Conservation (phyloP, 2,329 filamentous ascomycete species). For the Neofusicoccum laricinum region DNA sequence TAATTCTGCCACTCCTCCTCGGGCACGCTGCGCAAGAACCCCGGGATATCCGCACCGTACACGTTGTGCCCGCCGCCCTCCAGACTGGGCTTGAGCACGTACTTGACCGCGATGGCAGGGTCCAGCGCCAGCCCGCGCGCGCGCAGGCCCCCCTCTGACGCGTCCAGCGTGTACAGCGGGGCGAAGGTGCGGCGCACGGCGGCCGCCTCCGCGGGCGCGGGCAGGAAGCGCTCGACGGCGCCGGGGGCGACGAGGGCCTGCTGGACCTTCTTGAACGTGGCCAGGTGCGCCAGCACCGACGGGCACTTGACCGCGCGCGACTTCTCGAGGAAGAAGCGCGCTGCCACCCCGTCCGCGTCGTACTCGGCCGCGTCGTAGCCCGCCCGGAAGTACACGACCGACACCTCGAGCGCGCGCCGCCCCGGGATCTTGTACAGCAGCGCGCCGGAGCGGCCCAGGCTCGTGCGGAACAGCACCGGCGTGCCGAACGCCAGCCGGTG, state of each 20-base stretch:
- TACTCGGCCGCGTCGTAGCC: conserved; percentile 90
- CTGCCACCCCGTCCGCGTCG: conserved; percentile 61
- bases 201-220: conserved; percentile 45
- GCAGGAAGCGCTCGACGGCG: conserved; percentile 68
- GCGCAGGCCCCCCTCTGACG: conserved; percentile 63
- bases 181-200: conserved; percentile 78
- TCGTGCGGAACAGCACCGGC: conserved; percentile 52
- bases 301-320: conserved; percentile 94
- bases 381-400: conserved; percentile 84
- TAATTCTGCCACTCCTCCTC: conserved; percentile 85
- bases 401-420: conserved; percentile 72
- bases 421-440: conserved; percentile 77
- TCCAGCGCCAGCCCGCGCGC: conserved; percentile 76
- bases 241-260: conserved; percentile 85
- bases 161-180: conserved; percentile 88
- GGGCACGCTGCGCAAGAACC: conserved; percentile 70
- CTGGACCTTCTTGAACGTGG: conserved; percentile 94
- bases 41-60: conserved; percentile 81
- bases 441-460: conserved; percentile 57
- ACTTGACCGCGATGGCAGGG: conserved; percentile 64
- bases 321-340: conserved; percentile 80
- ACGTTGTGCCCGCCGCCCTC: conserved; percentile 97
- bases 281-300: conserved; percentile 83
- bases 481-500: conserved; percentile 75
- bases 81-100: conserved; percentile 93